phyloP scores from a whole-genome alignment of 257 asterid genomes.

The Penstemon barbatus region DNA sequence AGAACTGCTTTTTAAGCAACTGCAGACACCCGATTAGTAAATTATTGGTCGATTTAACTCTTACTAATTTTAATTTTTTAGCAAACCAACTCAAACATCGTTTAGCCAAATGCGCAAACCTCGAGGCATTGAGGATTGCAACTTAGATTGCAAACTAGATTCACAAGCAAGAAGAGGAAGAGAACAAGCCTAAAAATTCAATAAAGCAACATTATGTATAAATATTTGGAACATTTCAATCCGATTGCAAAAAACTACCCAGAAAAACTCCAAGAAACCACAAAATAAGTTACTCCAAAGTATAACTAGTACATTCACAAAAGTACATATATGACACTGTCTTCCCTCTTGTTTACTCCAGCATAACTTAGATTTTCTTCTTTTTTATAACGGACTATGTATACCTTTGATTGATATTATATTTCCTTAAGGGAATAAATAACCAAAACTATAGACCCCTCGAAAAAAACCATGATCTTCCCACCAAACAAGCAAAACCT shows the following conservation, averaged over 20 bases:
- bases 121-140: too few species aligned
- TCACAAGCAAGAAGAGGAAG: too few species aligned
- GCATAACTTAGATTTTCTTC: background rate
- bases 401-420: conserved; percentile 19
- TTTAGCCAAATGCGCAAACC: too few species aligned
- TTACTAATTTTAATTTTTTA: too few species aligned
- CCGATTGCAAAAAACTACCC: background rate
- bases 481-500: background rate
- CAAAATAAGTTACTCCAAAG: background rate
- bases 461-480: conserved; percentile 4
- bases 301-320: conserved; percentile 25
- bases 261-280: background rate
- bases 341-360: conserved; percentile 31
- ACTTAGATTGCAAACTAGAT: too few species aligned
- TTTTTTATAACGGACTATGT: background rate
- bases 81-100: too few species aligned
- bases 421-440: conserved; percentile 19
- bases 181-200: too few species aligned
- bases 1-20: too few species aligned
- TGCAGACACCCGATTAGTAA: too few species aligned
- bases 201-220: too few species aligned
- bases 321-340: conserved; percentile 27
- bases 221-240: too few species aligned
- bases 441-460: conserved; percentile 23
- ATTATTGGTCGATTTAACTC: too few species aligned